Percentiles rank a stretch among this genome's conserved stretches.
These are phyloP conservation scores for Penicillium olsonii DNA, from an alignment of 2,329 filamentous ascomycete species.

Conservation along the genomic window DNA sequence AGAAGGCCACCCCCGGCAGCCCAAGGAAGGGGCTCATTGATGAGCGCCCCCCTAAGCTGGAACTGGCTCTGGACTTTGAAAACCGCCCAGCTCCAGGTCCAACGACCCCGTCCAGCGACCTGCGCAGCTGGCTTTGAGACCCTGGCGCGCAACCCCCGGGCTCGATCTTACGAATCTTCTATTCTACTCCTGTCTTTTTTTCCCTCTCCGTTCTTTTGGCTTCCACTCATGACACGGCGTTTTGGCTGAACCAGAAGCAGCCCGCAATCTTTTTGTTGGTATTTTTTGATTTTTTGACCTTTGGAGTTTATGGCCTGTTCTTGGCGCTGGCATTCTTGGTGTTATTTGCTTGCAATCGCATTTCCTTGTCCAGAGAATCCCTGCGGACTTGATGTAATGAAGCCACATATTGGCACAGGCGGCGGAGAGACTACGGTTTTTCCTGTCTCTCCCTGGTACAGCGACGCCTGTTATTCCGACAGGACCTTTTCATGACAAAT, in stretches of 20 bases:
- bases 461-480: constrained; percentile 21
- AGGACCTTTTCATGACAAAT: constrained; percentile 23
- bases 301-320: constrained; percentile 15
- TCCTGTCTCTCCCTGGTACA: constrained; percentile 18
- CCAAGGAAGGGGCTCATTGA: constrained; percentile 49
- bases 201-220: constrained; percentile 13
- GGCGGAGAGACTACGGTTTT: constrained; percentile 9
- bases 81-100: constrained; percentile 21
- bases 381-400: constrained; percentile 25
- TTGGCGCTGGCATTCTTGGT: constrained; percentile 27
- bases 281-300: constrained; percentile 7
- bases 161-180: constrained; percentile 7
- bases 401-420: constrained; percentile 22
- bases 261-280: constrained; percentile 9
- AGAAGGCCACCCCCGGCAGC: constrained; percentile 41
- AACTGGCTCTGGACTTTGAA: constrained; percentile 45
- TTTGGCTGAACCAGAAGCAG: constrained; percentile 10
- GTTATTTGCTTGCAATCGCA: constrained; percentile 18
- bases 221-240: constrained; percentile 30
- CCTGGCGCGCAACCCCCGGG: constrained; percentile 3
- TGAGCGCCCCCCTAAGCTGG: constrained; percentile 61
- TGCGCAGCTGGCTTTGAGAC: constrained; percentile 41
- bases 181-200: constrained; percentile 19
- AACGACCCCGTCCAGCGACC: constrained; percentile 29
- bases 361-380: constrained; percentile 15